phyloP scores from a whole-genome alignment of 2,329 filamentous ascomycete genomes.

The Aspergillus udagawae region DNA sequence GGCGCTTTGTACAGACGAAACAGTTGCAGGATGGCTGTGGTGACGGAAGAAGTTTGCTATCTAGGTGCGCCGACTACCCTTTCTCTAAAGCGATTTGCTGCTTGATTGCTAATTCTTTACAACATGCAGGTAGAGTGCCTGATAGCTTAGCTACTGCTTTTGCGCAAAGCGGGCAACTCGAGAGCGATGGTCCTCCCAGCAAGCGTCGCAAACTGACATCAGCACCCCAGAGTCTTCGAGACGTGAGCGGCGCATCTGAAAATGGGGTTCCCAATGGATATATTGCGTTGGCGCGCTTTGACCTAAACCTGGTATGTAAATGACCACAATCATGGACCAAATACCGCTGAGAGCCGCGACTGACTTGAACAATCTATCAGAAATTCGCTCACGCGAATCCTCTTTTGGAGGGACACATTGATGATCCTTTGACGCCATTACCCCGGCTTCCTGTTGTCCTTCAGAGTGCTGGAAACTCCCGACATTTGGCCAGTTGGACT shows the following conservation, averaged over 20 bases:
- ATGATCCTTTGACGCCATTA: neutral
- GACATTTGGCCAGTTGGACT: neutral
- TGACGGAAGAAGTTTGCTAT: constrained; percentile 9
- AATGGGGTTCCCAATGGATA: constrained; percentile 24
- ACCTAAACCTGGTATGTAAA: constrained; percentile 28
- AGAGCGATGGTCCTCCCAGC: constrained; percentile 17
- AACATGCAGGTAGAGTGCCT: constrained; percentile 19
- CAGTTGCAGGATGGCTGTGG: constrained; percentile 13
- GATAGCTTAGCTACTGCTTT: constrained; percentile 21
- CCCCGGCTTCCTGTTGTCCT: constrained; percentile 20
- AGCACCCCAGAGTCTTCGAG: constrained; percentile 14
- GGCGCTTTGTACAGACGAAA: constrained; percentile 1
- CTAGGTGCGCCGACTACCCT: constrained; percentile 5
- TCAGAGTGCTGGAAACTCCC: constrained; percentile 3
- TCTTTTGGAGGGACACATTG: neutral
- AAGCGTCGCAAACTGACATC: constrained; percentile 32
- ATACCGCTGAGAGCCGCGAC: neutral
- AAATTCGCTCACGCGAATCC: constrained; percentile 9
- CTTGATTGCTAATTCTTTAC: constrained; percentile 2
- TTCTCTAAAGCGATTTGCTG: neutral
- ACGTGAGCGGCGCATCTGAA: constrained; percentile 12
- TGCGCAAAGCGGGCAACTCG: constrained; percentile 10
- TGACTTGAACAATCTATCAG: constrained; percentile 10
- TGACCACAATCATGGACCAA: neutral
- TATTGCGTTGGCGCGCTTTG: constrained; percentile 29